A percentile compares a stretch with the other conserved stretches of the same genome.
Evolutionary conservation across 257 asterid genomes (phyloP).

Genomic region (Handroanthus guayacan): DNA sequence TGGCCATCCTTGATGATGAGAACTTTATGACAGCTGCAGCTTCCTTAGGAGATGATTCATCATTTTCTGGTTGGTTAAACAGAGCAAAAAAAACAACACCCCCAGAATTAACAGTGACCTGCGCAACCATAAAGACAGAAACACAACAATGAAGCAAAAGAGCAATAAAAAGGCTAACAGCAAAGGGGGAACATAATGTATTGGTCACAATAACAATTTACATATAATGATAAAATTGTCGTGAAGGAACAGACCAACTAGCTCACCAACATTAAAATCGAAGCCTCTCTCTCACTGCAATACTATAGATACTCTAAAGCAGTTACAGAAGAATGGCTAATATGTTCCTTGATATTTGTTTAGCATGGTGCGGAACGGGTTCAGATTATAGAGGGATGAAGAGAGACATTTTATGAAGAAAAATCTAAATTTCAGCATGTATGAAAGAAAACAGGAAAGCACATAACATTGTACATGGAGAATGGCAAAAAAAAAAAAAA

Average conservation of each 20-base stretch:
- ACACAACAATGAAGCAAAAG: conserved; percentile 37
- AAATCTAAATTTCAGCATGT: conserved; percentile 12
- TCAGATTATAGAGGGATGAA: neutral
- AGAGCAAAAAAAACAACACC: conserved; percentile 97
- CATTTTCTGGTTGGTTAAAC: conserved; percentile 76
- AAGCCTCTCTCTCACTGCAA: neutral
- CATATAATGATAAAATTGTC: neutral
- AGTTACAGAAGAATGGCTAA: neutral
- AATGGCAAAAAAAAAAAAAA: conserved; percentile 3
- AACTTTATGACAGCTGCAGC: conserved; percentile 97
- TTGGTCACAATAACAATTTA: neutral
- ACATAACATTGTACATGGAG: conserved; percentile 10
- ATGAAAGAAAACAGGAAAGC: neutral
- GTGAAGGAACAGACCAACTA: neutral
- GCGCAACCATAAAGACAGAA: conserved; percentile 38
- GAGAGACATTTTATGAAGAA: neutral
- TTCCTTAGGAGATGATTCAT: conserved; percentile 76
- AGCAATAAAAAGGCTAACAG: conserved; percentile 18
- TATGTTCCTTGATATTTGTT: neutral
- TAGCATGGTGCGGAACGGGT: neutral
- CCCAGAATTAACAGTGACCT: conserved; percentile 99
- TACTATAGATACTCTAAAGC: neutral
- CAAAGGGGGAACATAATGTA: neutral
- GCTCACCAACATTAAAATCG: conserved; percentile 13
- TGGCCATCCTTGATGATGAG: conserved; percentile 98